Evolutionary conservation across 257 asterid genomes (phyloP), one percentile per base, ranked within the genome.

Genomic region (Solanum sitiens): DNA sequence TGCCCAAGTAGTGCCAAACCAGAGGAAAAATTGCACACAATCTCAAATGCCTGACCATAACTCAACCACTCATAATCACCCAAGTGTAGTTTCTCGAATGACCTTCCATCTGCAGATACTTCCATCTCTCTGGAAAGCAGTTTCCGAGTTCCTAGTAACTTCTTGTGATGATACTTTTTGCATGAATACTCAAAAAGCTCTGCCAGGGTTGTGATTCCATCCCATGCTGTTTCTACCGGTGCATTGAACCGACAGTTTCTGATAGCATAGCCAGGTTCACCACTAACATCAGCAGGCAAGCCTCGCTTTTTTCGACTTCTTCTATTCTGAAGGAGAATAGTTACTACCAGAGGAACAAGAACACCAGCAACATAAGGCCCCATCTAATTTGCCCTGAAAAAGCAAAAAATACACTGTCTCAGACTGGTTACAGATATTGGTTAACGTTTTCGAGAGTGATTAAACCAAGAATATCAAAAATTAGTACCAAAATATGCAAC

Each of bases 71-170:
- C 93, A 68, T 95, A 97, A 42, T 96, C 98, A 74, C 99, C 99
- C 90, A 97, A 89, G 91, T 97, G 99, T 84, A 97, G 95, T 94
- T 96, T 97, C 95, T 96, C 99, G 72, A 97, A 97, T 32, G 98
- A 93, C 92, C 92, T 96, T 59, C 99, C 99, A 90, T 91, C 94
- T 83, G 71, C 87, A 40, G 98, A 88, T 77, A 67, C 77, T 88
- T 93, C 99, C 89, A 92, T 72, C 89, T 95, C 98, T 86, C 94
- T 92, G 25, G 98, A 89, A 79, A 97, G 91, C 53, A 97, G 84
- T 88, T 90, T 91, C 77, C 99, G 92, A 85, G 98, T 97, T 86
- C 99, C 99, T 13, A 97, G 90, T 83, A 95, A 90, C 84, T 87
- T 94, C 91, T 90, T 90, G 89, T 90, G 85, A 61, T 92, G 83